Percentiles rank a stretch among this genome's conserved stretches.
phyloP scores from a whole-genome alignment of 225 moss, liverwort and hornwort genomes.

The Bryum argenteum region DNA sequence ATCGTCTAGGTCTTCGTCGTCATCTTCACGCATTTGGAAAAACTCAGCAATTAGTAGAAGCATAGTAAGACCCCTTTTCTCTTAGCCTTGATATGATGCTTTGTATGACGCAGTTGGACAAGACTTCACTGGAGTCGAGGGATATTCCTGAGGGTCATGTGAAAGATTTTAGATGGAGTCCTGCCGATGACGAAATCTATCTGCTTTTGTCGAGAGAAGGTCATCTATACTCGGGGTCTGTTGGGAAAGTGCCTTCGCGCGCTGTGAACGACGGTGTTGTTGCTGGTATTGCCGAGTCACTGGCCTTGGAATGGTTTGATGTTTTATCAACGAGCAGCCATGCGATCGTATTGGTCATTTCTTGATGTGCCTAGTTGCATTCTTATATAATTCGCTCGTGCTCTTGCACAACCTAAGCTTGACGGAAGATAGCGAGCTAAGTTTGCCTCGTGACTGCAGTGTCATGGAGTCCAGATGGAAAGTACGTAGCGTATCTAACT shows the following conservation, averaged over 20 bases:
- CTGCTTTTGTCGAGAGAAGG: conserved; percentile 69
- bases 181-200: conserved; percentile 62
- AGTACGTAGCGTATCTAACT: conserved; percentile 66
- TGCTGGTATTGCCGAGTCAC: conserved; percentile 57
- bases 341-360: conserved; percentile 14
- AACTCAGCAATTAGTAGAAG: conserved; percentile 14
- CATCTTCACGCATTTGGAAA: conserved; percentile 3
- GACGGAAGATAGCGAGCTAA: conserved; percentile 23
- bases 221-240: conserved; percentile 61
- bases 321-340: conserved; percentile 21
- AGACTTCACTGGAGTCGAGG: conserved; percentile 61
- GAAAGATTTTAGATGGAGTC: conserved; percentile 91
- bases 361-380: conserved; percentile 8
- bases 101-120: conserved; percentile 59
- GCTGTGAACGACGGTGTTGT: conserved; percentile 62
- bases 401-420: conserved; percentile 18
- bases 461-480: conserved; percentile 93
- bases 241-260: conserved; percentile 63
- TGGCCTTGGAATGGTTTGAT: conserved; percentile 10
- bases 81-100: conserved; percentile 20
- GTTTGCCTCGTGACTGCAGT: conserved; percentile 48
- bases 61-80: conserved; percentile 5
- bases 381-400: conserved; percentile 14
- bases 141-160: conserved; percentile 52
- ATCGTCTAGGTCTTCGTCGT: conserved; percentile 2